Conservation (phyloP, 2,329 filamentous ascomycete genomes). For the Fusarium scirpi region DNA sequence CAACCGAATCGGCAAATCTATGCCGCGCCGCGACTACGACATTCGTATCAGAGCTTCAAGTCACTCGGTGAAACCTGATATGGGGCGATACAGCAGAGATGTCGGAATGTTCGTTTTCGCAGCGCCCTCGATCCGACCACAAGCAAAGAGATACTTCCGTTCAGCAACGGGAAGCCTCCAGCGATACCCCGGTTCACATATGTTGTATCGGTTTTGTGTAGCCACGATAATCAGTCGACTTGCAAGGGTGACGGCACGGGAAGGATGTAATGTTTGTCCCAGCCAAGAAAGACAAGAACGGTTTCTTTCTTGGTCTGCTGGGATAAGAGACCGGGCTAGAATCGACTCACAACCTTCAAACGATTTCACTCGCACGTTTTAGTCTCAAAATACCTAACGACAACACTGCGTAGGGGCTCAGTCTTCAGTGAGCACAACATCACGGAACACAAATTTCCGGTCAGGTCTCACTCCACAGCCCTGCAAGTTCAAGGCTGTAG, state of each 20-base stretch:
- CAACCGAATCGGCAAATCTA: not conserved
- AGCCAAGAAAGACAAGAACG: constrained; percentile 4
- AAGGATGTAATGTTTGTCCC: constrained; percentile 6
- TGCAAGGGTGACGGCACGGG: constrained; percentile 3
- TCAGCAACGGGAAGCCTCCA: not conserved
- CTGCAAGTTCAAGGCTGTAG: not conserved
- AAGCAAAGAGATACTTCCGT: not conserved
- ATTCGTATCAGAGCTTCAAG: not conserved
- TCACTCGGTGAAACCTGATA: not conserved
- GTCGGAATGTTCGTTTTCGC: not conserved
- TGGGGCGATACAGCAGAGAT: not conserved
- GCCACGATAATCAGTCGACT: constrained; percentile 12
- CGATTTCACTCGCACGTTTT: not conserved
- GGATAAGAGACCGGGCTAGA: not conserved
- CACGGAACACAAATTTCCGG: constrained; percentile 5
- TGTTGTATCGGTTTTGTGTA: constrained; percentile 1
- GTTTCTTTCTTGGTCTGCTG: not conserved
- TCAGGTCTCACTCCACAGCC: not conserved
- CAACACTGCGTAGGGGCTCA: not conserved
- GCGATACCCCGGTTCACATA: not conserved
- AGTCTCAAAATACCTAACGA: not conserved
- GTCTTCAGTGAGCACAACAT: not conserved
- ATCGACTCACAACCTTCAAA: not conserved
- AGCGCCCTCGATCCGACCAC: not conserved
- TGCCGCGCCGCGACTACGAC: not conserved